These are phyloP conservation scores for Pseudogymnoascus sp. DNA, from an alignment of 2,329 filamentous ascomycete genomes.

Conservation along the genomic window DNA sequence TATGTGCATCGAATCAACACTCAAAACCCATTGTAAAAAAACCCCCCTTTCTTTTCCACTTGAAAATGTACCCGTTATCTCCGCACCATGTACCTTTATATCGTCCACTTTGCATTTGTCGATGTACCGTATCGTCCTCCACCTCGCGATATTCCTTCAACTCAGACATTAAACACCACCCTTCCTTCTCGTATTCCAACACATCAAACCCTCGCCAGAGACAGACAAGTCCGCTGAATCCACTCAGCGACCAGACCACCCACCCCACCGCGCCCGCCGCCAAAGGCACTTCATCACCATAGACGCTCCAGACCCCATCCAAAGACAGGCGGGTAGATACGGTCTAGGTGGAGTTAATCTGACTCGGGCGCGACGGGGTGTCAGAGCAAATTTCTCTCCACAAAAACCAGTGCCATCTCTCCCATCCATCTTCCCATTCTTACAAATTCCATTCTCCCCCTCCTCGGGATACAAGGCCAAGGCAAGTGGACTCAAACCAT, in stretches of 20 bases:
- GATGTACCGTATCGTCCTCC: not conserved
- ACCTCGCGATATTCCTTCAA: not conserved
- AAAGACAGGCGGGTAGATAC: not conserved
- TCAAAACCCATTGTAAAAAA: not conserved
- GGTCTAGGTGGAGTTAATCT: not conserved
- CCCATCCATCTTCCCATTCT: not conserved
- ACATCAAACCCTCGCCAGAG: not conserved
- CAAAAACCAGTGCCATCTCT: not conserved
- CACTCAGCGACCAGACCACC: not conserved
- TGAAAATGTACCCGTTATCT: not conserved
- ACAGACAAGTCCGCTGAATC: not conserved
- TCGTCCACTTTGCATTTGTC: not conserved
- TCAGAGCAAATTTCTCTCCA: not conserved
- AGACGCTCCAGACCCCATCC: not conserved
- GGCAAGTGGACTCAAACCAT: not conserved
- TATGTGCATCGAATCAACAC: not conserved
- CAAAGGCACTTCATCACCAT: not conserved
- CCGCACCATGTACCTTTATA: not conserved
- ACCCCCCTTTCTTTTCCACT: not conserved
- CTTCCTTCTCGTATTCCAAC: not conserved
- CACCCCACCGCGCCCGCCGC: not conserved
- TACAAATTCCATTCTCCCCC: not conserved
- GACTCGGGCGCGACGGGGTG: not conserved
- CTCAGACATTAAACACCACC: not conserved
- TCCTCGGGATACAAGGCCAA: not conserved